phyloP scores from a whole-genome alignment of 225 moss, liverwort and hornwort genomes.

The Ulota crispa region DNA sequence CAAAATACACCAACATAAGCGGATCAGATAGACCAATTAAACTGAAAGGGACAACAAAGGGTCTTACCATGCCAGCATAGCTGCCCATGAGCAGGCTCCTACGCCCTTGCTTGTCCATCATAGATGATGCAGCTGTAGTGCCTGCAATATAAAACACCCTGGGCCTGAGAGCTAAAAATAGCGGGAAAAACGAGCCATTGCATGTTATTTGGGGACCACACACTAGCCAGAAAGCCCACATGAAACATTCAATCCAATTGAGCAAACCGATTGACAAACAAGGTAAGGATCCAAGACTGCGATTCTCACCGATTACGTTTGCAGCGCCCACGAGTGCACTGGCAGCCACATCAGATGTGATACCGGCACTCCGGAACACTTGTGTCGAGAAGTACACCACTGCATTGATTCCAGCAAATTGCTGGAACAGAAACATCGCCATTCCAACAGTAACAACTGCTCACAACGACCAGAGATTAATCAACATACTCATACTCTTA shows the following conservation, averaged over 20 bases:
- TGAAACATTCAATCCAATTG: background rate
- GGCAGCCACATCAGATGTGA: slow-evolving; percentile 94
- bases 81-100: slow-evolving; percentile 77
- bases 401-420: slow-evolving; percentile 97
- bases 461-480: slow-evolving; percentile 27
- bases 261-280: background rate
- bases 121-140: slow-evolving; percentile 73
- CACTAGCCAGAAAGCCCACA: background rate
- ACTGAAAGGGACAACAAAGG: background rate
- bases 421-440: slow-evolving; percentile 88
- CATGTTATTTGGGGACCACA: background rate
- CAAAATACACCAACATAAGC: background rate
- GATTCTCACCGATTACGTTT: slow-evolving; percentile 72
- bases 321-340: slow-evolving; percentile 97
- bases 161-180: background rate
- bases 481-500: background rate
- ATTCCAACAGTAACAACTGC: slow-evolving; percentile 84
- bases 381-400: slow-evolving; percentile 96
- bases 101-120: slow-evolving; percentile 96
- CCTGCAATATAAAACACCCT: slow-evolving; percentile 41
- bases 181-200: background rate
- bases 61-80: slow-evolving; percentile 82
- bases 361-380: slow-evolving; percentile 85
- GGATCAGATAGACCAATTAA: background rate
- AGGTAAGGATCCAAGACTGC: slow-evolving; percentile 15